A percentile compares a stretch with the other conserved stretches of the same genome.
These are phyloP conservation scores for Pelargonium citronellum DNA, from an alignment of 441 rosid genomes.

Conservation along the genomic window DNA sequence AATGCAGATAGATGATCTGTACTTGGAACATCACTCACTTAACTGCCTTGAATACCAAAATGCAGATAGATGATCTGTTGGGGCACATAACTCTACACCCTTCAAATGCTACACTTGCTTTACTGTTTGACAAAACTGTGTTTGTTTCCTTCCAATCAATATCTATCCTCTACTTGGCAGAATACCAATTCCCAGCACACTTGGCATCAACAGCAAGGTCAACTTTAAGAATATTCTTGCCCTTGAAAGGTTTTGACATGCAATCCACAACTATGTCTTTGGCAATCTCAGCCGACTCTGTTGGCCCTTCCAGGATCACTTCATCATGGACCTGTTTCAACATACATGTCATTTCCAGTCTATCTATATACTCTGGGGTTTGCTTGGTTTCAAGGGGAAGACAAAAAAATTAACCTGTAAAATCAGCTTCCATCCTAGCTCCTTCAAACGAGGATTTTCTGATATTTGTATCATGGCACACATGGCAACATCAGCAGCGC, in stretches of 20 bases:
- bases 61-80: too few species aligned
- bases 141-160: too few species aligned
- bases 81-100: neutral
- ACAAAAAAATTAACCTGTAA: constrained; percentile 52
- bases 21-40: too few species aligned
- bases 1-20: too few species aligned
- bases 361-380: neutral
- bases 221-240: constrained; percentile 67
- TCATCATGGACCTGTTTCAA: constrained; percentile 85
- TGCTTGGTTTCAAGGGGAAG: neutral
- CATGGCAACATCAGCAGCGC: constrained; percentile 99
- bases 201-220: constrained; percentile 83
- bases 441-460: constrained; percentile 48
- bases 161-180: constrained; percentile 49
- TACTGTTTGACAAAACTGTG: too few species aligned
- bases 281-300: constrained; percentile 77
- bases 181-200: constrained; percentile 90
- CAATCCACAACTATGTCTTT: constrained; percentile 76
- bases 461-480: constrained; percentile 92
- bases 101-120: neutral
- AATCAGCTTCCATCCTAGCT: constrained; percentile 91
- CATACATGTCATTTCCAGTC: neutral
- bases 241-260: constrained; percentile 80
- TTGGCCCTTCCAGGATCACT: constrained; percentile 96
- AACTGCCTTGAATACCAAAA: too few species aligned